Percentiles rank a stretch among this genome's conserved stretches.
These are phyloP conservation scores for Trebouxia sp. DNA, from an alignment of 139 green algal genomes.

Conservation along the genomic window DNA sequence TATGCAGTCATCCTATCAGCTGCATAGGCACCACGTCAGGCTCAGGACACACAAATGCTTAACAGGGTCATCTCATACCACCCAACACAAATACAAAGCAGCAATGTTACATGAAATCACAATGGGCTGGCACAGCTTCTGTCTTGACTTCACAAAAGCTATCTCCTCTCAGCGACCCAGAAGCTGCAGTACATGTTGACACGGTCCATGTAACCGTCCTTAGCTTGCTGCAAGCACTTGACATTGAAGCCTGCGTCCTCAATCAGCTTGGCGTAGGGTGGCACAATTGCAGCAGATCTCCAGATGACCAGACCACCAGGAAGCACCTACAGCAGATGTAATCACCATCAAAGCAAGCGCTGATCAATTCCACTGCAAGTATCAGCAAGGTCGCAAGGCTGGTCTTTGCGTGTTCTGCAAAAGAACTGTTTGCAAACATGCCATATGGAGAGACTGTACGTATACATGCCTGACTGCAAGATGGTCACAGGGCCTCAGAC, in stretches of 20 bases:
- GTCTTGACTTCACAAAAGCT: neutral
- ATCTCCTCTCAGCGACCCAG: constrained; percentile 60
- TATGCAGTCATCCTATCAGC: constrained; percentile 3
- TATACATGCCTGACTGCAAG: too few relatives aligned
- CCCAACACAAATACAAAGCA: too few relatives aligned
- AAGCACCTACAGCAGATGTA: constrained; percentile 38
- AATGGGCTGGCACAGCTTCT: too few relatives aligned
- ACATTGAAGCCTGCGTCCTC: constrained; percentile 84
- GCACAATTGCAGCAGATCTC: constrained; percentile 81
- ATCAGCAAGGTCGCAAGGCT: too few relatives aligned
- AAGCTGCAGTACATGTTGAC: constrained; percentile 95
- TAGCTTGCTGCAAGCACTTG: constrained; percentile 70
- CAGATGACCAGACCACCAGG: constrained; percentile 94
- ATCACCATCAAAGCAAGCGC: neutral
- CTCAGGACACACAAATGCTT: too few relatives aligned
- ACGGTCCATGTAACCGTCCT: constrained; percentile 89
- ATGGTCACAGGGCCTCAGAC: too few relatives aligned
- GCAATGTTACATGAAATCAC: too few relatives aligned
- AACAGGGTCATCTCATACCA: too few relatives aligned
- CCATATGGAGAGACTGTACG: too few relatives aligned
- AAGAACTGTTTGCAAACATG: too few relatives aligned
- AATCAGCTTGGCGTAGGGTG: constrained; percentile 87
- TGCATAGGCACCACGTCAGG: neutral
- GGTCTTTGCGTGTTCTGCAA: too few relatives aligned
- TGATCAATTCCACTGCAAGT: too few relatives aligned